Evolutionary conservation across 257 asterid species (phyloP), one percentile per base, ranked within the genome.

Genomic region (Capsicum baccatum): DNA sequence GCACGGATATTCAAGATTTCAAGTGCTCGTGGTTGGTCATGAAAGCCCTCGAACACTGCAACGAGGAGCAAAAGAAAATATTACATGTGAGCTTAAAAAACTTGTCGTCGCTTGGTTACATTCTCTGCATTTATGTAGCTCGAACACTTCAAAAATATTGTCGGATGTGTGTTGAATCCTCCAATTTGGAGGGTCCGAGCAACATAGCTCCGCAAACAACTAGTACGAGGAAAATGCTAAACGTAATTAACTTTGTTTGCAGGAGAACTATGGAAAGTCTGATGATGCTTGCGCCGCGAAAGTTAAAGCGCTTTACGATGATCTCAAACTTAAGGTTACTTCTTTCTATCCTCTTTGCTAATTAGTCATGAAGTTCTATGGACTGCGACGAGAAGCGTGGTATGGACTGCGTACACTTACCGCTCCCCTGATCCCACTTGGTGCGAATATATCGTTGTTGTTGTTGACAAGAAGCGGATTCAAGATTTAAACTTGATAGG

Each of bases 1-100:
- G 80, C 87, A 85, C 90, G 7, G 91, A 89, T 79, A 89, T 89
- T 50, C 86, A 89, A 85, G 91, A 89, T 70, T 87, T 83, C 78
- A 89, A 89, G 74, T 89, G 91, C 86, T 87, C 91, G 44, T 89
- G 91, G 91, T 35, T 89, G 85, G 91, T 89, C 6, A 90, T 87
- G 47, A 89, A 85, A 84, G 90, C 90, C 42, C 16, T 89, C 0
- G 90, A 89, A 70, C 76, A 73, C 79, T 67, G 87, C 44, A 78
- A 84, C 1, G 90, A 87, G 50, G 87, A 89, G 19, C 90, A 85
- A 82, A 83, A 85, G 86, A 84, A 83, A 68, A 37, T 85, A 54
- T 47, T 89, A 87, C 39, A 81, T 44, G 91, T 89, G 81, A 85
- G 89, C 69, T 35, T 19, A 8, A 10, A 50, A 62, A 9, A 9